Evolutionary conservation across 345 rosid genomes (phyloP).

Genomic region (Dipteronia dyeriana): DNA sequence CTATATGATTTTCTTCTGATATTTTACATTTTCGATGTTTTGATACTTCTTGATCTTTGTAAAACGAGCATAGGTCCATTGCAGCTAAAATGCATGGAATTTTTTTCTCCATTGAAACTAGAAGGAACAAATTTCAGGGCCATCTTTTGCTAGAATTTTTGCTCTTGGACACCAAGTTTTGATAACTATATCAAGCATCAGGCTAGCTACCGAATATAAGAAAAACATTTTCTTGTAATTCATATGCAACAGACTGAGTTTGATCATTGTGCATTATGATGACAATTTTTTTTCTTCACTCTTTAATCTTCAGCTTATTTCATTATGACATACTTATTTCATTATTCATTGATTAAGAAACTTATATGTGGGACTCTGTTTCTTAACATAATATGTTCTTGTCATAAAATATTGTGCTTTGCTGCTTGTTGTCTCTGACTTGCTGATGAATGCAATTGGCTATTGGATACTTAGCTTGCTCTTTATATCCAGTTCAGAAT

Average conservation of each 20-base stretch:
- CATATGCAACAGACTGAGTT: neutral
- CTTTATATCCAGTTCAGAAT: neutral
- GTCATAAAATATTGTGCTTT: neutral
- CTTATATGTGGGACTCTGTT: neutral
- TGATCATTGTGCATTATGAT: neutral
- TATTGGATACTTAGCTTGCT: neutral
- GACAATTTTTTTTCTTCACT: neutral
- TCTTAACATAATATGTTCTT: neutral
- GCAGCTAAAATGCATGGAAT: neutral
- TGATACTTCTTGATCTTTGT: neutral
- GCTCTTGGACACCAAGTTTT: too few relatives aligned
- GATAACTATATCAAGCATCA: neutral
- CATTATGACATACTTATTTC: neutral
- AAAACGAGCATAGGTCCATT: neutral
- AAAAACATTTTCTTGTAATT: neutral
- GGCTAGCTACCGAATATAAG: neutral
- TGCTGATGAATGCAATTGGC: neutral
- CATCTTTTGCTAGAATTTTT: neutral
- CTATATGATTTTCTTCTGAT: constrained; percentile 12
- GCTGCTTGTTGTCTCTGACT: neutral
- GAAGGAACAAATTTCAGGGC: neutral
- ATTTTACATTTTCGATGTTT: neutral
- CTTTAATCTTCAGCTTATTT: neutral
- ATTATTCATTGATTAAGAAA: neutral
- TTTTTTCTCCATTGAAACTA: neutral